Base-by-base conservation (phyloP, 805 yeast genomes). In the Suhomyces prunicola region DNA sequence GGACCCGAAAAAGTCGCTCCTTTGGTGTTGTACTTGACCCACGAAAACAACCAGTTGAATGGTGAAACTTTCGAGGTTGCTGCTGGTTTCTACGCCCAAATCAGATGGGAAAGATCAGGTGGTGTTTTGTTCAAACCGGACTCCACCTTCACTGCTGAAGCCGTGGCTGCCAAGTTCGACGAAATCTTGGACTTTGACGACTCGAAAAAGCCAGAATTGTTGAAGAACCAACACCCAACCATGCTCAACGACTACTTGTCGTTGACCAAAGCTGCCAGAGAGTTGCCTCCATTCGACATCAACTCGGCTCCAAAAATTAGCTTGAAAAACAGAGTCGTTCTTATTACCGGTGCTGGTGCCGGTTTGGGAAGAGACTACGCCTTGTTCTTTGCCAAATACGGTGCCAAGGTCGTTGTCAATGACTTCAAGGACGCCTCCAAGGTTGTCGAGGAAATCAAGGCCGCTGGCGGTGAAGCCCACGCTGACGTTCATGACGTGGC, bases 351-450 rank as follows among this genome's bases (percentile, higher is more conserved):
- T 57, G 92, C 97, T 42, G 97, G 97, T 57, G 86, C 88, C 47
- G 99, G 99, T 46, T 80, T 93, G 61, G 99, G 99, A 57, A 85
- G 87, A 67, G 88, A 91, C 54, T 96, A 93, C 73, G 96, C 98
- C 3, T 72, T 83, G 48, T 79, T 83, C 67, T 87, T 88, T 67
- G 97, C 96, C 52, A 86, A 82, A 69, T 89, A 89, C 62, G 99
- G 98, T 56, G 97, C 97, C 26, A 90, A 87, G 73, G 94, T 93
- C 56, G 96, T 94, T 44, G 94, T 93, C 36, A 93, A 94, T 68
- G 98, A 93, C 69, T 85, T 93, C 57, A 80, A 74, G 60, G 87
- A 90, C 67, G 91, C 97, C 2, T 70, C 79, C 45, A 69, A 76
- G 36, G 90, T 87, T 46, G 97, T 90, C 10, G 77, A 83, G 23